Conservation (phyloP, 1,284 basidiomycete species). For the Ceratobasidium sp. region DNA sequence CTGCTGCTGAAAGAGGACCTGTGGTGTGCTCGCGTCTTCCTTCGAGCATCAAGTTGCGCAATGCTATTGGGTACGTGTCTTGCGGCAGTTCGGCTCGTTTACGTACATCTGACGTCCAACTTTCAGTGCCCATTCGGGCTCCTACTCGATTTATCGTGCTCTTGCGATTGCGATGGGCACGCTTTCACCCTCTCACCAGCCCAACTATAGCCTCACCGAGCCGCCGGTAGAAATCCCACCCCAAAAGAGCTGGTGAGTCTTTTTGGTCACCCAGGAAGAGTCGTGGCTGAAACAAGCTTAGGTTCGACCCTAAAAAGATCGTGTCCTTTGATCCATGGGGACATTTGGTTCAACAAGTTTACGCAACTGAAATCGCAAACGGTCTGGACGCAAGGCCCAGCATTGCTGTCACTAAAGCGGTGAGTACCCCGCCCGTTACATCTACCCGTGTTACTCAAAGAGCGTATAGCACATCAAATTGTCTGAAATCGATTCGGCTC, state of each 20-base stretch:
- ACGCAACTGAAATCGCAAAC: conserved; percentile 72
- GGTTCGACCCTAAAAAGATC: conserved; percentile 79
- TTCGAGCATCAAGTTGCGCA: conserved; percentile 86
- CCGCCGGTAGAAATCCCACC: conserved; percentile 87
- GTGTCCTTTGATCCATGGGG: conserved; percentile 96
- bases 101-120: conserved; percentile 6
- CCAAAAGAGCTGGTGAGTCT: conserved; percentile 75
- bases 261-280: background rate
- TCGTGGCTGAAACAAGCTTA: background rate
- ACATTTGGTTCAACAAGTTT: conserved; percentile 86
- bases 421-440: conserved; percentile 52
- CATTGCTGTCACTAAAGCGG: conserved; percentile 85
- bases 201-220: conserved; percentile 88
- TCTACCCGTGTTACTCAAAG: conserved; percentile 48
- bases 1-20: conserved; percentile 78
- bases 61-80: conserved; percentile 76
- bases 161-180: conserved; percentile 92
- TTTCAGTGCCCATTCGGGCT: conserved; percentile 80
- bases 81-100: background rate
- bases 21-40: conserved; percentile 90
- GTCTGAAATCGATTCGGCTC: conserved; percentile 84
- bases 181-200: conserved; percentile 85
- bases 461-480: conserved; percentile 80
- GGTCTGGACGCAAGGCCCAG: conserved; percentile 87
- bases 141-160: conserved; percentile 94